phyloP scores from a whole-genome alignment of 345 rosid genomes.

The Eutrema japonicum region DNA sequence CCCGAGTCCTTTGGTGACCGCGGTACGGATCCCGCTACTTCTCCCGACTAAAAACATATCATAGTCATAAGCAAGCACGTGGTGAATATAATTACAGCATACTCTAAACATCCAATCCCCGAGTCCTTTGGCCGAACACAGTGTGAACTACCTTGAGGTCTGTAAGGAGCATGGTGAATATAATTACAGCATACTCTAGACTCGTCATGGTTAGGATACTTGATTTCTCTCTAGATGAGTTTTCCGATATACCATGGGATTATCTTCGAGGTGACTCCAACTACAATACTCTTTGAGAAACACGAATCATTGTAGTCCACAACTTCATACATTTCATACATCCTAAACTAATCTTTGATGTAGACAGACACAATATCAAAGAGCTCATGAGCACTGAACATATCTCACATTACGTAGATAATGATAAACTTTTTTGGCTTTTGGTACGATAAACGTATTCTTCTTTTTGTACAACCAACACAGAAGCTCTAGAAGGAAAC shows the following conservation, averaged over 20 bases:
- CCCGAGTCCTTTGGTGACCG: conserved; percentile 52
- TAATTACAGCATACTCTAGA: conserved; percentile 5
- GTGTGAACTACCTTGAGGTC: conserved; percentile 55
- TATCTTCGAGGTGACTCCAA: conserved; percentile 39
- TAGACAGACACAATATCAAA: conserved; percentile 1
- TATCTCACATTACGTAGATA: conserved; percentile 8
- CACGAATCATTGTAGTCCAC: not conserved
- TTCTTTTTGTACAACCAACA: conserved; percentile 43
- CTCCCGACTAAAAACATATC: conserved; percentile 62
- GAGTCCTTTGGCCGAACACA: conserved; percentile 50
- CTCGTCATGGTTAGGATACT: conserved; percentile 1
- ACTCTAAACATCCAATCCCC: too few relatives aligned
- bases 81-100: too few relatives aligned
- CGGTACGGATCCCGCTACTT: conserved; percentile 40
- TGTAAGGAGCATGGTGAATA: conserved; percentile 45
- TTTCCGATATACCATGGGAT: conserved; percentile 37
- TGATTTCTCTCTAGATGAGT: conserved; percentile 22
- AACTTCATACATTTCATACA: not conserved
- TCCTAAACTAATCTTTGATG: conserved; percentile 20
- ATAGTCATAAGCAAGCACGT: too few relatives aligned
- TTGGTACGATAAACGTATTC: conserved; percentile 28
- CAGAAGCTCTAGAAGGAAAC: conserved; percentile 44
- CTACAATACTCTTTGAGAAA: conserved; percentile 3
- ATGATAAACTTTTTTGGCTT: not conserved
- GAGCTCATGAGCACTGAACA: conserved; percentile 9